A percentile compares a stretch with the other conserved stretches of the same genome.
Conservation (phyloP, 176 grass and related monocot species). For the Triticum urartu region DNA sequence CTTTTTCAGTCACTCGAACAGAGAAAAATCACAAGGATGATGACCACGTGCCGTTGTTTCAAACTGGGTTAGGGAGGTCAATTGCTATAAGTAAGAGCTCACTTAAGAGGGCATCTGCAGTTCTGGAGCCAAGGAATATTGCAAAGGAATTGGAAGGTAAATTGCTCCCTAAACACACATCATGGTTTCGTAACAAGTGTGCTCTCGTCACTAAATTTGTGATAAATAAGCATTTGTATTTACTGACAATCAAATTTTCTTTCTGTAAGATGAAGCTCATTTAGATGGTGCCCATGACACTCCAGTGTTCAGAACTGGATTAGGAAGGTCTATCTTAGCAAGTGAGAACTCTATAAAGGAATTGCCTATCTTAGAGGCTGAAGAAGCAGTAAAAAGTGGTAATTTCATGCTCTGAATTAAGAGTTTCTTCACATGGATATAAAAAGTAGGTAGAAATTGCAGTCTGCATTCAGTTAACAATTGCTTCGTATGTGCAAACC, state of each 20-base stretch:
- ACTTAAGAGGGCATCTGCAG: constrained; percentile 44
- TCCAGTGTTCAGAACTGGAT: constrained; percentile 46
- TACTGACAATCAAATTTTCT: constrained; percentile 3
- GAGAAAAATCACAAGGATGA: constrained; percentile 23
- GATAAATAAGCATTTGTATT: constrained; percentile 6
- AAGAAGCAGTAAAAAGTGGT: constrained; percentile 34
- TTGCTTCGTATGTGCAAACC: constrained; percentile 20
- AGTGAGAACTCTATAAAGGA: constrained; percentile 45
- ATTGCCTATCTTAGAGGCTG: constrained; percentile 38
- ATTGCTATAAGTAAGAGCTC: constrained; percentile 60
- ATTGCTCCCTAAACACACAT: constrained; percentile 10
- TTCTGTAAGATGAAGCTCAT: constrained; percentile 50
- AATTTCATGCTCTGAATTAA: constrained; percentile 36
- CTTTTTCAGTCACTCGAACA: constrained; percentile 16
- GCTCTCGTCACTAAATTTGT: background rate
- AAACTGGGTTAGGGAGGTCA: constrained; percentile 38
- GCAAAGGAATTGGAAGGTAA: constrained; percentile 54
- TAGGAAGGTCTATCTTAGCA: constrained; percentile 40
- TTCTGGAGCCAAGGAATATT: constrained; percentile 66
- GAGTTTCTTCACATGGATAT: constrained; percentile 22
- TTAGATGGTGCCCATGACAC: constrained; percentile 26
- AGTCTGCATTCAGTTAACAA: constrained; percentile 19
- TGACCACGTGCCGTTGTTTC: constrained; percentile 42
- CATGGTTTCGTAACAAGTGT: background rate
- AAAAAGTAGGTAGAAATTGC: constrained; percentile 7